A percentile compares a stretch with the other conserved stretches of the same genome.
Evolutionary conservation across 208 protist species (phyloP).

Genomic region (Trypanosoma avium): DNA sequence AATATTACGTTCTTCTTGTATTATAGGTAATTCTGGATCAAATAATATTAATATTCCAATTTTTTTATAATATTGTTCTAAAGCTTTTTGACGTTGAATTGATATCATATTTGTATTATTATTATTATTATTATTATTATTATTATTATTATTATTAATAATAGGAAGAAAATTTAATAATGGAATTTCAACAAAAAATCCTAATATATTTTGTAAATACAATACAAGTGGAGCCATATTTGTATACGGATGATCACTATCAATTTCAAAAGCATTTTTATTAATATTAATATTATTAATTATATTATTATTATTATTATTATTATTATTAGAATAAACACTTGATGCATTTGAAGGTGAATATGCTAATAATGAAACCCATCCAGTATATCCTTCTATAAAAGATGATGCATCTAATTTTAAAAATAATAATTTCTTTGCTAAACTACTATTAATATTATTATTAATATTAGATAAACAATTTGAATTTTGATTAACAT

Average conservation of each 20-base stretch:
- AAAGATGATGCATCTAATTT: slow-evolving; percentile 8
- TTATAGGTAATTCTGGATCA: slow-evolving; percentile 45
- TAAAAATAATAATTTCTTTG: slow-evolving; percentile 16
- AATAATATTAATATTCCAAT: slow-evolving; percentile 47
- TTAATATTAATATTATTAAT: slow-evolving; percentile 35
- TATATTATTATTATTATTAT: neutral
- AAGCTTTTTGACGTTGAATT: neutral
- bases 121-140: too few species aligned
- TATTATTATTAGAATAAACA: neutral
- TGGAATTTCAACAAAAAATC: slow-evolving; percentile 43
- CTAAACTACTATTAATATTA: neutral
- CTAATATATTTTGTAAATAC: slow-evolving; percentile 42
- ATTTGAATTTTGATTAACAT: neutral
- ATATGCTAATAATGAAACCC: slow-evolving; percentile 25
- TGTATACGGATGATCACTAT: slow-evolving; percentile 96
- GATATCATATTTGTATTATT: neutral
- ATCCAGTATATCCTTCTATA: slow-evolving; percentile 24
- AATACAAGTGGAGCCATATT: slow-evolving; percentile 91
- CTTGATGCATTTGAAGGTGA: slow-evolving; percentile 25
- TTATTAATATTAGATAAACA: neutral
- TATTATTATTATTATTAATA: too few species aligned
- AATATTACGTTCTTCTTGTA: slow-evolving; percentile 24
- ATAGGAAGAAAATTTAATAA: slow-evolving; percentile 36
- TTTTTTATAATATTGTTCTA: slow-evolving; percentile 23
- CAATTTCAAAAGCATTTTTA: slow-evolving; percentile 80